Evolutionary conservation across 2,329 filamentous ascomycete genomes (phyloP).

Genomic region (Microsporum audouinii): DNA sequence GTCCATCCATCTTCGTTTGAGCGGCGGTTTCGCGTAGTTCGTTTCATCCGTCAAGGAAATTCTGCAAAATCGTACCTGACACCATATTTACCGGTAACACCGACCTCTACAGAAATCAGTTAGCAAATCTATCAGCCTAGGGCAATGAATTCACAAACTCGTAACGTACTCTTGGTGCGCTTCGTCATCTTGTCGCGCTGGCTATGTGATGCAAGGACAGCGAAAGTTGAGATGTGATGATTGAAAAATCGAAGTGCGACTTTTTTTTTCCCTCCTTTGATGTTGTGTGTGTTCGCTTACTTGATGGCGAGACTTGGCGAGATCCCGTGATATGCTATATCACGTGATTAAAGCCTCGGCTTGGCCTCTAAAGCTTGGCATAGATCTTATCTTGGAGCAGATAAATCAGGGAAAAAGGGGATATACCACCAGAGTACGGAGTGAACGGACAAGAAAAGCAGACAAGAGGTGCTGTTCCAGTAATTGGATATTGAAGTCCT

Average conservation of each 20-base stretch:
- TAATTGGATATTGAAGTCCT: background rate
- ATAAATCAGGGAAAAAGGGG: background rate
- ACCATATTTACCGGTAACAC: constrained; percentile 98
- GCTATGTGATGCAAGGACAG: constrained; percentile 12
- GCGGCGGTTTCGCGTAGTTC: background rate
- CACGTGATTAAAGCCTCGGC: background rate
- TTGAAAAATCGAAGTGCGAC: constrained; percentile 9
- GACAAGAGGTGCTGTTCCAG: background rate
- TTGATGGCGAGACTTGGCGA: constrained; percentile 9
- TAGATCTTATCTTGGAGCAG: background rate
- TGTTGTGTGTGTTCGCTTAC: constrained; percentile 17
- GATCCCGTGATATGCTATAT: background rate
- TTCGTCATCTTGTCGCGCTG: constrained; percentile 67
- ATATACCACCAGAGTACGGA: background rate
- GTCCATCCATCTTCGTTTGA: background rate
- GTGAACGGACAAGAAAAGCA: background rate
- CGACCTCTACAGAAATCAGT: constrained; percentile 54
- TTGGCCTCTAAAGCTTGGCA: background rate
- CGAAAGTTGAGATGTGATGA: constrained; percentile 9
- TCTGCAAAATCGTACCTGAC: constrained; percentile 57
- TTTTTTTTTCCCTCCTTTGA: background rate
- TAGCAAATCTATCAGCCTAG: constrained; percentile 17
- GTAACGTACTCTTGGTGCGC: constrained; percentile 63
- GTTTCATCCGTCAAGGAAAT: constrained; percentile 6
- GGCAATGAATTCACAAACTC: background rate